Evolutionary conservation across 495 filamentous ascomycete genomes (phyloP).

Genomic region (Hypoxylon perforatum): DNA sequence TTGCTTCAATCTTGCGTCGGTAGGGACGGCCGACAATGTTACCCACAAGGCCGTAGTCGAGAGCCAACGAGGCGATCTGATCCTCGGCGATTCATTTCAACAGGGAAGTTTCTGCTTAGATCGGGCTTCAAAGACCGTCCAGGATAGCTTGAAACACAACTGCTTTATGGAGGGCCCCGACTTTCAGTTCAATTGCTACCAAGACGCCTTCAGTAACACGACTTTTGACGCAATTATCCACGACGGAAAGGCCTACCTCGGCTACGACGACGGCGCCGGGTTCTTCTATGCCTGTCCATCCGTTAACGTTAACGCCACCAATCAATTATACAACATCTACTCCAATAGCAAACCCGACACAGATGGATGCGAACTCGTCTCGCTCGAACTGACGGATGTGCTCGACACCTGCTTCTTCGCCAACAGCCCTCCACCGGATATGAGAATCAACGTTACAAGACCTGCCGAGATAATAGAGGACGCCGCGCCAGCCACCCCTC

Average conservation of each 20-base stretch:
- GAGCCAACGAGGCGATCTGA: conserved; percentile 37
- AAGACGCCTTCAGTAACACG: conserved; percentile 37
- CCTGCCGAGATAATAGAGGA: too few relatives aligned
- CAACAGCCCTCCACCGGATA: too few relatives aligned
- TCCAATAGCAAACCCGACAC: too few relatives aligned
- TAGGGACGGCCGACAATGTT: conserved; percentile 37
- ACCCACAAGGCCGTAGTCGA: too few relatives aligned
- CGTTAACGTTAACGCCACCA: too few relatives aligned
- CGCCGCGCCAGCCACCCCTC: too few relatives aligned
- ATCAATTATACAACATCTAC: too few relatives aligned
- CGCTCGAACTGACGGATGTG: too few relatives aligned
- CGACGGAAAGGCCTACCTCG: conserved; percentile 32
- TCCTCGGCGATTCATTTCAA: conserved; percentile 43
- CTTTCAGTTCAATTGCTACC: conserved; percentile 44
- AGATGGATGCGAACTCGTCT: too few relatives aligned
- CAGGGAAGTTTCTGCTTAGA: conserved; percentile 45
- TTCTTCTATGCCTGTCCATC: conserved; percentile 38
- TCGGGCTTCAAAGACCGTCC: conserved; percentile 38
- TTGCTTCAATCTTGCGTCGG: conserved; percentile 44
- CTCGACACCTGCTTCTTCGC: too few relatives aligned
- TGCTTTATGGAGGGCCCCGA: conserved; percentile 46
- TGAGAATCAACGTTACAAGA: too few relatives aligned
- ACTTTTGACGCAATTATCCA: conserved; percentile 30
- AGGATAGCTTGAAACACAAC: conserved; percentile 39
- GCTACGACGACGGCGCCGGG: conserved; percentile 34